Evolutionary conservation across 2,329 filamentous ascomycete species (phyloP).

Genomic region (Lasiodiplodia sp.): DNA sequence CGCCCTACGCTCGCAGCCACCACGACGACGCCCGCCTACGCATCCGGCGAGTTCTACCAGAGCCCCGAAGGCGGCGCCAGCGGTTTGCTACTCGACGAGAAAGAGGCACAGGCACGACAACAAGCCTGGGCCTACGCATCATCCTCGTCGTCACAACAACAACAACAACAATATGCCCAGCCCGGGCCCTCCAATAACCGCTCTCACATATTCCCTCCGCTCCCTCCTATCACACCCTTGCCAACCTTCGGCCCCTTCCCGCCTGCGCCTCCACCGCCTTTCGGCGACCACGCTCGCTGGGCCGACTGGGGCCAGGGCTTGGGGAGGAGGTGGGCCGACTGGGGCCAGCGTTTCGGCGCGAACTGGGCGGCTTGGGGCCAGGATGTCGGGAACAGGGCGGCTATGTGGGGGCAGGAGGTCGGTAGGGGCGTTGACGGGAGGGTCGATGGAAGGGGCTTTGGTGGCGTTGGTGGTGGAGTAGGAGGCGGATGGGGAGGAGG

Average conservation of each 20-base stretch:
- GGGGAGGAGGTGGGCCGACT: slow-evolving; percentile 35
- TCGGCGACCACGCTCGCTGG: slow-evolving; percentile 14
- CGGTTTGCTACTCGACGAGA: slow-evolving; percentile 18
- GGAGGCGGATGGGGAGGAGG: neutral
- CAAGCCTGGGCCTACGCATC: slow-evolving; percentile 2
- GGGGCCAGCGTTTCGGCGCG: slow-evolving; percentile 29
- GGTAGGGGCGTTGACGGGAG: slow-evolving; percentile 29
- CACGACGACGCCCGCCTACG: neutral
- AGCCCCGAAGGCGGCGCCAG: neutral
- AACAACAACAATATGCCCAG: neutral
- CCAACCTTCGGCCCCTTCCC: slow-evolving; percentile 23
- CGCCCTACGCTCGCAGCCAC: neutral
- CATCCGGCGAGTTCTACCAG: slow-evolving; percentile 20
- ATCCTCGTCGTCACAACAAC: neutral
- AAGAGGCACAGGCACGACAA: slow-evolving; percentile 3
- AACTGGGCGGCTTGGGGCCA: slow-evolving; percentile 39
- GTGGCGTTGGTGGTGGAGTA: slow-evolving; percentile 18
- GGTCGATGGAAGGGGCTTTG: slow-evolving; percentile 39
- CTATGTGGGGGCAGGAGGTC: slow-evolving; percentile 41
- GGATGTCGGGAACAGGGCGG: slow-evolving; percentile 43
- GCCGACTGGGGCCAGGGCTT: slow-evolving; percentile 26
- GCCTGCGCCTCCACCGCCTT: neutral
- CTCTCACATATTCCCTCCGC: neutral
- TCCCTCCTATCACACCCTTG: slow-evolving; percentile 10
- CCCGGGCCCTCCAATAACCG: neutral